Evolutionary conservation across 192 early-diverging fungal species (phyloP).

Genomic region (Haplosporangium gracile): DNA sequence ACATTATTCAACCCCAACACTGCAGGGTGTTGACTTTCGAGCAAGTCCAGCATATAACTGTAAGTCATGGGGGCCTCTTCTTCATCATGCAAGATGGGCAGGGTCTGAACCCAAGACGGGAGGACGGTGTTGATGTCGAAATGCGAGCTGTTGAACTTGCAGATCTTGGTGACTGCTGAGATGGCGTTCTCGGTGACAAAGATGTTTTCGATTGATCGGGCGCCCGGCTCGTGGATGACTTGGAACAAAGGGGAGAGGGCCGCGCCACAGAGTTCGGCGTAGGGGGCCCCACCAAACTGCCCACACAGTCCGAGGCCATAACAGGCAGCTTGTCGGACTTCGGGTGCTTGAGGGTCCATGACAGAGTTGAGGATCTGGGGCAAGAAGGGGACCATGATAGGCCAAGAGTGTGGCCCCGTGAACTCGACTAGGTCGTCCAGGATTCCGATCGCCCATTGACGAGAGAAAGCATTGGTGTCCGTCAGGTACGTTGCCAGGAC

Average conservation of each 20-base stretch:
- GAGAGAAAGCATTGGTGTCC: constrained; percentile 72
- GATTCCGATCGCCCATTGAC: constrained; percentile 94
- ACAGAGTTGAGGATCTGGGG: constrained; percentile 67
- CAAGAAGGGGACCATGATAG: constrained; percentile 79
- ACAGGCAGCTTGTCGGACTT: constrained; percentile 93
- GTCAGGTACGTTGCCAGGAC: constrained; percentile 71
- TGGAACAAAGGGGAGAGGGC: constrained; percentile 83
- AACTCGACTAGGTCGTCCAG: constrained; percentile 95
- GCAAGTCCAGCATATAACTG: constrained; percentile 77
- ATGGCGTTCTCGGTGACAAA: constrained; percentile 95
- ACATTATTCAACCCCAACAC: constrained; percentile 70
- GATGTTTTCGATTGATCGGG: constrained; percentile 80
- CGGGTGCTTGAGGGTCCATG: constrained; percentile 59
- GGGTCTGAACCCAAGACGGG: constrained; percentile 78
- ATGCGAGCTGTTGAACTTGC: constrained; percentile 71
- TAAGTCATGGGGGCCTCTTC: constrained; percentile 86
- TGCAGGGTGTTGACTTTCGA: constrained; percentile 73
- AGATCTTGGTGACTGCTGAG: constrained; percentile 90
- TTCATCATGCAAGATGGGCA: constrained; percentile 92
- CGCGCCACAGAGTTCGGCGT: constrained; percentile 77
- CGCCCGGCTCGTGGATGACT: constrained; percentile 70
- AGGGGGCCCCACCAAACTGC: constrained; percentile 87
- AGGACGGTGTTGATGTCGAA: constrained; percentile 73
- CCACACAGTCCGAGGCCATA: constrained; percentile 94
- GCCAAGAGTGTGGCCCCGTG: constrained; percentile 78